Percentiles rank a stretch among this genome's conserved stretches.
Conservation (phyloP, 2,329 filamentous ascomycete genomes). For the Hirsutella thompsonii region DNA sequence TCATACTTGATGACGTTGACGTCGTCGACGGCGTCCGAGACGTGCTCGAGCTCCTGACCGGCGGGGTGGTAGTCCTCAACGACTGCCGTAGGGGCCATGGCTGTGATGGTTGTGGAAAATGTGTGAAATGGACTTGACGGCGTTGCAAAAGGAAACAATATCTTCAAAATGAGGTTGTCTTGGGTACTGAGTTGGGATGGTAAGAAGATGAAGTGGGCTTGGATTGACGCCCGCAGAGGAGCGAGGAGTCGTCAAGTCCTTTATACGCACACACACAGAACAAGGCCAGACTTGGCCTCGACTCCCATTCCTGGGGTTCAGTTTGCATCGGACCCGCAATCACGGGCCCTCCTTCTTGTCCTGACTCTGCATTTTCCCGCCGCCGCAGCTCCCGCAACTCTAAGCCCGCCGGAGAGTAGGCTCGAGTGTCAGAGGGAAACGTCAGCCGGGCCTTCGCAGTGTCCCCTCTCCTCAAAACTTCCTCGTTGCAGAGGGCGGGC, state of each 20-base stretch:
- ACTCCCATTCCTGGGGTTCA: not conserved
- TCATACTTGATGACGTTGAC: constrained; percentile 41
- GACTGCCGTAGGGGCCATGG: constrained; percentile 15
- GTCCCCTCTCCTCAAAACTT: no score
- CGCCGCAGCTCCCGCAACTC: not conserved
- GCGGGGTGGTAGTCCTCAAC: constrained; percentile 7
- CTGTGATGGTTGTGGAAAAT: not conserved
- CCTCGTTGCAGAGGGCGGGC: no score
- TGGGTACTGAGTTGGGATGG: not conserved
- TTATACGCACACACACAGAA: no score
- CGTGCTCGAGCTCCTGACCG: constrained; percentile 28
- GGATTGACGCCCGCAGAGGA: not conserved
- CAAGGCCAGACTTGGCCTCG: no score
- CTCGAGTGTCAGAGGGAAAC: not conserved
- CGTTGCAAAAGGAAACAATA: not conserved
- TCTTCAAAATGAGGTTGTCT: no score
- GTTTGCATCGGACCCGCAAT: not conserved
- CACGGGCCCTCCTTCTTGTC: not conserved
- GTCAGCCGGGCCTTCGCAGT: not conserved
- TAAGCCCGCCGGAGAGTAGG: not conserved
- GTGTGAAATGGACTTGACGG: not conserved
- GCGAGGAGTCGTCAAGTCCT: not conserved
- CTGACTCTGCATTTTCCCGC: not conserved
- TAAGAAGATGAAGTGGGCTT: not conserved
- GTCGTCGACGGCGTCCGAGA: constrained; percentile 35